These are phyloP conservation scores for Taphrina confusa DNA, from an alignment of 1,139 yeast species.

Conservation along the genomic window DNA sequence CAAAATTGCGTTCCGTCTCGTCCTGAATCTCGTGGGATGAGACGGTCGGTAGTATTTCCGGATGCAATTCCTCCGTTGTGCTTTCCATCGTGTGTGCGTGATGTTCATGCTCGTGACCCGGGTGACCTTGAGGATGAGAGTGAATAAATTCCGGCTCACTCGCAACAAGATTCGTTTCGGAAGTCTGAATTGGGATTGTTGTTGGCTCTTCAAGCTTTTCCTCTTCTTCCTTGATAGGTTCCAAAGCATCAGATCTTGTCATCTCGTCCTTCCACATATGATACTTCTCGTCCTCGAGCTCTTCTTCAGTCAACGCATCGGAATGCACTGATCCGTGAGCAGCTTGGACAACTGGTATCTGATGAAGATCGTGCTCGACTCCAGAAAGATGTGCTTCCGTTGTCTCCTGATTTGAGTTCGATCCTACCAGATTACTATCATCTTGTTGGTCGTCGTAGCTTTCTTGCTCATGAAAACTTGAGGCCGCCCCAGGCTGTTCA, in stretches of 20 bases:
- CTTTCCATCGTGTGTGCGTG: background rate
- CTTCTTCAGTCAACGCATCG: slow-evolving; percentile 3
- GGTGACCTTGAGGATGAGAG: slow-evolving; percentile 7
- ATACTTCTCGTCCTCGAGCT: slow-evolving; percentile 17
- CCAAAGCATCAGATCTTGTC: background rate
- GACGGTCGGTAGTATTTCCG: background rate
- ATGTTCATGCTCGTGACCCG: slow-evolving; percentile 7
- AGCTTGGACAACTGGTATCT: background rate
- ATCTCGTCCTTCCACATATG: slow-evolving; percentile 19
- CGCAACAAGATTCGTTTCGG: background rate
- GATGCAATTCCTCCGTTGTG: slow-evolving; percentile 3
- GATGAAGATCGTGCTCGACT: background rate
- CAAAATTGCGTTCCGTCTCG: background rate
- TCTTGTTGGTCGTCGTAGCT: background rate
- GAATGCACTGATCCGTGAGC: background rate
- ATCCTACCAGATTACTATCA: background rate
- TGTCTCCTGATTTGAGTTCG: too few relatives aligned
- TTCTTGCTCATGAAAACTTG: background rate
- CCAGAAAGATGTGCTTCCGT: too few relatives aligned
- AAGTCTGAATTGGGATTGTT: background rate
- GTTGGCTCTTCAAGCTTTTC: background rate
- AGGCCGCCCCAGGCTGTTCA: background rate
- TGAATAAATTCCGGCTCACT: background rate
- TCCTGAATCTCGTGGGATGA: slow-evolving; percentile 9
- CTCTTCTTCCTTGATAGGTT: background rate